phyloP scores from a whole-genome alignment of 2,329 filamentous ascomycete species.

The Fusarium palustre region DNA sequence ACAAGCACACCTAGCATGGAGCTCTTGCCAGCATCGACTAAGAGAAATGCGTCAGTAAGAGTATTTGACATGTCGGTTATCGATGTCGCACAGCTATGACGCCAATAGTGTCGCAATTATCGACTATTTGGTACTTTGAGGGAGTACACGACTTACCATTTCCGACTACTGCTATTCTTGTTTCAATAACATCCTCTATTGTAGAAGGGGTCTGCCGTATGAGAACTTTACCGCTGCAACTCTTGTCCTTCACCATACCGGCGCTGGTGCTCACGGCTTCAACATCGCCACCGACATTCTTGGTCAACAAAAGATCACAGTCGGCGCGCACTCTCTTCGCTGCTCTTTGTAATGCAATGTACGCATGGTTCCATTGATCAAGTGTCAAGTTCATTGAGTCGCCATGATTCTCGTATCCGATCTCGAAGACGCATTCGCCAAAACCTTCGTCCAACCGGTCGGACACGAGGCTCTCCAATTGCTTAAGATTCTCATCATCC shows the following conservation, averaged over 20 bases:
- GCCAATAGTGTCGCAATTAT: background rate
- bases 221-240: slow-evolving; percentile 86
- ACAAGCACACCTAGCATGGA: slow-evolving; percentile 96
- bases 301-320: slow-evolving; percentile 86
- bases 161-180: slow-evolving; percentile 93
- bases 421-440: slow-evolving; percentile 90
- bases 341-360: slow-evolving; percentile 73
- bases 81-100: background rate
- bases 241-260: slow-evolving; percentile 74
- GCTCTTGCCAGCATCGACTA: slow-evolving; percentile 95
- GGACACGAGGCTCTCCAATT: slow-evolving; percentile 74
- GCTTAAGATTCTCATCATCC: slow-evolving; percentile 59
- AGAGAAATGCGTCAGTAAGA: slow-evolving; percentile 22
- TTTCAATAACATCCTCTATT: slow-evolving; percentile 92
- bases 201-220: slow-evolving; percentile 79
- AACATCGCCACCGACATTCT: slow-evolving; percentile 82
- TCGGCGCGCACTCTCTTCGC: slow-evolving; percentile 76
- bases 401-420: slow-evolving; percentile 90
- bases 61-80: background rate
- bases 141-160: slow-evolving; percentile 70
- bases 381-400: slow-evolving; percentile 83
- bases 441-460: slow-evolving; percentile 83
- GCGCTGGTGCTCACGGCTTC: slow-evolving; percentile 71
- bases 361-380: slow-evolving; percentile 79
- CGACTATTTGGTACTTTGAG: background rate